Conservation (phyloP, 2,329 filamentous ascomycete species). For the Fusarium nanum region DNA sequence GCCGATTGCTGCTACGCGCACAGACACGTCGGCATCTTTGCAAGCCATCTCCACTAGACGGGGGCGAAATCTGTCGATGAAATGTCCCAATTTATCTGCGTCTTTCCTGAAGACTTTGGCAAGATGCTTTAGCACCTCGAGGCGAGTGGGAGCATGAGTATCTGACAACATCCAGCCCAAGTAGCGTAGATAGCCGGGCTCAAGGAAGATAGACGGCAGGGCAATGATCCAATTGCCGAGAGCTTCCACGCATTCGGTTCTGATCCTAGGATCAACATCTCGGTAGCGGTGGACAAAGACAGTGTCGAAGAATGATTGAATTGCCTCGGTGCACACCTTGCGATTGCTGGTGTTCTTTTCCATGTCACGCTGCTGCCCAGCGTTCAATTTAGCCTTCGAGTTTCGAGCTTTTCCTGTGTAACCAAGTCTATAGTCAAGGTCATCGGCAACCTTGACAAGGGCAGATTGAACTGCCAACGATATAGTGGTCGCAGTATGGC, state of each 20-base stretch:
- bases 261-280: slow-evolving; percentile 89
- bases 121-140: slow-evolving; percentile 89
- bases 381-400: slow-evolving; percentile 81
- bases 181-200: slow-evolving; percentile 90
- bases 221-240: slow-evolving; percentile 89
- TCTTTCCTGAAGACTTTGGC: slow-evolving; percentile 82
- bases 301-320: slow-evolving; percentile 89
- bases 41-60: slow-evolving; percentile 94
- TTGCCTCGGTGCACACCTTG: slow-evolving; percentile 74
- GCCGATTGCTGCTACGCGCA: slow-evolving; percentile 83
- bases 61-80: slow-evolving; percentile 90
- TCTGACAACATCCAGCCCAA: slow-evolving; percentile 97
- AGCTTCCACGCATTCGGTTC: slow-evolving; percentile 87
- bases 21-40: slow-evolving; percentile 81
- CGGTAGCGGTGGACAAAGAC: slow-evolving; percentile 96
- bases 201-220: slow-evolving; percentile 88
- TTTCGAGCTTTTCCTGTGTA: slow-evolving; percentile 82
- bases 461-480: slow-evolving; percentile 83
- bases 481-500: slow-evolving; percentile 91
- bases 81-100: slow-evolving; percentile 86
- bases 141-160: slow-evolving; percentile 75
- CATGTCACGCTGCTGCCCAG: slow-evolving; percentile 77
- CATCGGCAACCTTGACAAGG: slow-evolving; percentile 78
- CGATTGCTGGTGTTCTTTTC: slow-evolving; percentile 77
- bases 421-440: slow-evolving; percentile 77